phyloP scores from a whole-genome alignment of 805 yeast species.

The Danielozyma ontarioensis region DNA sequence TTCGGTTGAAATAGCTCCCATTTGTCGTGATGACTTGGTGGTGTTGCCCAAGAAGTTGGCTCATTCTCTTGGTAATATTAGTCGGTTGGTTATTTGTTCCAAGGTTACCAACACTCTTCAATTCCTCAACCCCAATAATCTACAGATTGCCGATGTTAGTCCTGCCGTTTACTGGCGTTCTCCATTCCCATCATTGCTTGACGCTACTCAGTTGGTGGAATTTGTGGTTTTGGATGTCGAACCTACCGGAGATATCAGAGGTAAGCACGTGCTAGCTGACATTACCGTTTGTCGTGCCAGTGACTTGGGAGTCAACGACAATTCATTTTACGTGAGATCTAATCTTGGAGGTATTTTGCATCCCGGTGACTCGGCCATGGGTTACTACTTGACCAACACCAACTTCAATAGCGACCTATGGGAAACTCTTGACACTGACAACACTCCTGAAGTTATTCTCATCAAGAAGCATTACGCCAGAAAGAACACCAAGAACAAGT shows the following conservation, averaged over 20 bases:
- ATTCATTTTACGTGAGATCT: conserved; percentile 76
- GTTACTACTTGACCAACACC: conserved; percentile 79
- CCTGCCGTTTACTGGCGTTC: conserved; percentile 74
- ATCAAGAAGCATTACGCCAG: conserved; percentile 87
- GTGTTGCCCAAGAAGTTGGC: conserved; percentile 88
- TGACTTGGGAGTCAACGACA: conserved; percentile 84
- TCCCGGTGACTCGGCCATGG: conserved; percentile 94
- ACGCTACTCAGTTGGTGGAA: conserved; percentile 72
- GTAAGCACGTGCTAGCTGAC: conserved; percentile 82
- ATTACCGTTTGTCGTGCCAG: conserved; percentile 83
- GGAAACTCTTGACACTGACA: conserved; percentile 59
- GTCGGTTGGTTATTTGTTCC: conserved; percentile 78
- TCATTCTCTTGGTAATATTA: conserved; percentile 72
- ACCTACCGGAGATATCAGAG: conserved; percentile 75
- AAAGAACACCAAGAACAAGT: conserved; percentile 67
- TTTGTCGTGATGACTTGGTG: conserved; percentile 94
- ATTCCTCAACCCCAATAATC: conserved; percentile 77
- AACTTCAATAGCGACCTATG: conserved; percentile 86
- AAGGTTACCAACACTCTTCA: conserved; percentile 80
- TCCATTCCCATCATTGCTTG: conserved; percentile 75
- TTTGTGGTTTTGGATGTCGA: conserved; percentile 92
- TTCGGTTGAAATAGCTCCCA: conserved; percentile 91
- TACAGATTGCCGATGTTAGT: conserved; percentile 71
- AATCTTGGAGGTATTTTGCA: conserved; percentile 93
- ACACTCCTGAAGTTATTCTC: conserved; percentile 77